Percentiles rank a stretch among this genome's conserved stretches.
Conservation (phyloP, 768 basidiomycete genomes). For the Lentinula sp. region DNA sequence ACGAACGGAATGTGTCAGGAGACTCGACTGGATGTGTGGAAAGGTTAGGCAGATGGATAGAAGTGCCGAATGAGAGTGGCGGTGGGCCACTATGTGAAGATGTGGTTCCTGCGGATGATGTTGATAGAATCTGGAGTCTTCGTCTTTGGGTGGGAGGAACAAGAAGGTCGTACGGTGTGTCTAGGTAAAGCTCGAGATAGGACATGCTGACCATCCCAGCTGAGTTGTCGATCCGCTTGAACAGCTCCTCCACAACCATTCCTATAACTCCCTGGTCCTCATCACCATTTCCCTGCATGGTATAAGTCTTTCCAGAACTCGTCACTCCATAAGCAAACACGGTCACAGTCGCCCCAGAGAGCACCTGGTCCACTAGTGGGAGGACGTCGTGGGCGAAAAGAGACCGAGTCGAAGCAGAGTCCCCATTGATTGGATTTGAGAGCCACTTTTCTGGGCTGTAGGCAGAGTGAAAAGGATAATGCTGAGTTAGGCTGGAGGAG, state of each 20-base stretch:
- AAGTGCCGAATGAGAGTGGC: slow-evolving; percentile 5
- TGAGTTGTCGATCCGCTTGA: not conserved
- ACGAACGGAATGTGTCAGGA: slow-evolving; percentile 37
- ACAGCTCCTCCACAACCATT: slow-evolving; percentile 51
- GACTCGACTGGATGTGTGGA: slow-evolving; percentile 31
- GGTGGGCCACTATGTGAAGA: not conserved
- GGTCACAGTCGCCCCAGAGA: slow-evolving; percentile 48
- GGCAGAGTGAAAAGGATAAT: slow-evolving; percentile 3
- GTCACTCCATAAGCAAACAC: slow-evolving; percentile 91
- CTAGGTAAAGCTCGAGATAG: slow-evolving; percentile 90
- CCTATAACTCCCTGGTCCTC: slow-evolving; percentile 79
- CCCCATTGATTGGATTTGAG: not conserved
- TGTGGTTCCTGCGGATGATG: not conserved
- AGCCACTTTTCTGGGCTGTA: not conserved
- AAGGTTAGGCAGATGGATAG: slow-evolving; percentile 51
- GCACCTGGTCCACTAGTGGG: not conserved
- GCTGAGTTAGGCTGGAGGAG: not conserved
- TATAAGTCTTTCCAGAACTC: slow-evolving; percentile 87
- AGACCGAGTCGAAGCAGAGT: not conserved
- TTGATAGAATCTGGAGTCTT: slow-evolving; percentile 43
- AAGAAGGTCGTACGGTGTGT: slow-evolving; percentile 87
- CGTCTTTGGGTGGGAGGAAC: slow-evolving; percentile 45
- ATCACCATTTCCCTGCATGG: slow-evolving; percentile 75
- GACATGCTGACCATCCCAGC: slow-evolving; percentile 22
- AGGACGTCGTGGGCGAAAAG: not conserved